These are phyloP conservation scores for Fraxinus platypoda DNA, from an alignment of 305 asterid species.

Conservation along the genomic window DNA sequence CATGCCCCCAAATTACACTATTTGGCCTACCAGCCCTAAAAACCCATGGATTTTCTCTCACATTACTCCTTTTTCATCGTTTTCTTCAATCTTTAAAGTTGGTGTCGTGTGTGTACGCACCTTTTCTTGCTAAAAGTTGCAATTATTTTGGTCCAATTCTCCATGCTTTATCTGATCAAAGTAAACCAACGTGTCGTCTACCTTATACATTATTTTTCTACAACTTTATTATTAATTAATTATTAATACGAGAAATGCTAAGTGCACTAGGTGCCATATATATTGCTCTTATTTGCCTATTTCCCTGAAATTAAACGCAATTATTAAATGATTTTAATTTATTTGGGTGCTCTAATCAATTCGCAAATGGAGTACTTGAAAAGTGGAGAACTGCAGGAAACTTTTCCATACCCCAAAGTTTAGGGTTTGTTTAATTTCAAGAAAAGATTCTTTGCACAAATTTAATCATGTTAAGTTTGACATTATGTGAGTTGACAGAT, in stretches of 20 bases:
- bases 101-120: background rate
- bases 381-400: no score
- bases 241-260: background rate
- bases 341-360: no score
- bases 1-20: background rate
- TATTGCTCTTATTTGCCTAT: background rate
- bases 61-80: background rate
- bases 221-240: background rate
- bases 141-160: conserved; percentile 3
- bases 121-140: background rate
- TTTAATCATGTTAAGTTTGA: no score
- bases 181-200: background rate
- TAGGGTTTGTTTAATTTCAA: no score
- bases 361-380: no score
- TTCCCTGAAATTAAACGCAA: background rate
- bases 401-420: no score
- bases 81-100: background rate
- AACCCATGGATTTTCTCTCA: background rate
- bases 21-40: background rate
- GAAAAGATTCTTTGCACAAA: no score
- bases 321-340: no score
- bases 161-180: conserved; percentile 15
- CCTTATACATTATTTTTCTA: background rate
- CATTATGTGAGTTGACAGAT: no score
- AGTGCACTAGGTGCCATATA: background rate